These are phyloP conservation scores for Narthecium ossifragum DNA, from an alignment of 106 monocot species.

Conservation along the genomic window DNA sequence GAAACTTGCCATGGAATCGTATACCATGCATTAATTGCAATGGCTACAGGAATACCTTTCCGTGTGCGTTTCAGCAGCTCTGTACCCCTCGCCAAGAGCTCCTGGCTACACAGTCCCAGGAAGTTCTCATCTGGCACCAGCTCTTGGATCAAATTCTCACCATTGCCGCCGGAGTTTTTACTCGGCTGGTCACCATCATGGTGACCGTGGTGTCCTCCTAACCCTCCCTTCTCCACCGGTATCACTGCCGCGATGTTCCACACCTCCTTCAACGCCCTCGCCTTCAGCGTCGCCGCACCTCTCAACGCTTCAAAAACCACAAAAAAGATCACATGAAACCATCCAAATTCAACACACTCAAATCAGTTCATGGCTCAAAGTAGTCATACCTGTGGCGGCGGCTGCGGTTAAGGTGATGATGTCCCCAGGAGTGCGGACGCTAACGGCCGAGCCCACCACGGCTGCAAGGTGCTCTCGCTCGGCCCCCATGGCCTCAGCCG, in stretches of 20 bases:
- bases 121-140: constrained; percentile 43
- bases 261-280: constrained; percentile 85
- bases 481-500: constrained; percentile 6
- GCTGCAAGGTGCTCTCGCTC: constrained; percentile 13
- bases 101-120: constrained; percentile 65
- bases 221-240: constrained; percentile 73
- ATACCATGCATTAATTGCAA: no score
- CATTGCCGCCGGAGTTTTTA: constrained; percentile 9
- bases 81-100: constrained; percentile 72
- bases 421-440: constrained; percentile 7
- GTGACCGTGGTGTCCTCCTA: constrained; percentile 1
- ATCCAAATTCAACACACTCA: neutral
- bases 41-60: constrained; percentile 75
- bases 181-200: constrained; percentile 2
- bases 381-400: constrained; percentile 8
- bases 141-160: constrained; percentile 35
- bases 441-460: constrained; percentile 15
- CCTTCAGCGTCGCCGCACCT: constrained; percentile 85
- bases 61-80: constrained; percentile 92
- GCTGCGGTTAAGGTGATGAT: constrained; percentile 11
- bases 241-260: constrained; percentile 97
- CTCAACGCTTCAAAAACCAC: constrained; percentile 44
- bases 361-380: neutral
- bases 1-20: no score
- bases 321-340: neutral